These are phyloP conservation scores for Guyanaporus albipodus DNA, from an alignment of 768 basidiomycete genomes.

Conservation along the genomic window DNA sequence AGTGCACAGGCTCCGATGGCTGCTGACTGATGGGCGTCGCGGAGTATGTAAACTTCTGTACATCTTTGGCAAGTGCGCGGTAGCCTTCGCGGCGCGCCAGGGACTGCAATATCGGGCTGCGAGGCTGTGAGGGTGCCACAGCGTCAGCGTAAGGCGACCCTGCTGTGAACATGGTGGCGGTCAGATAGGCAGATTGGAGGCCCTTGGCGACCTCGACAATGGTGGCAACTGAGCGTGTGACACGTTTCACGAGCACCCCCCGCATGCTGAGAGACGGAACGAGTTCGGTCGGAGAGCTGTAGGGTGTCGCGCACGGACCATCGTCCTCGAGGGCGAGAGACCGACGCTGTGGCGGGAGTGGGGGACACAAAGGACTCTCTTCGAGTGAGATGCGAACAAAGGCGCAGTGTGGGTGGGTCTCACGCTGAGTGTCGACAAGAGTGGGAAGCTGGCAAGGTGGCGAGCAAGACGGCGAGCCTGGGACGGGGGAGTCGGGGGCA, in stretches of 20 bases:
- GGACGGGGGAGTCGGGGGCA: slow-evolving; percentile 32
- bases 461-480: slow-evolving; percentile 29
- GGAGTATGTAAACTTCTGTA: slow-evolving; percentile 37
- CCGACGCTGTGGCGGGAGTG: slow-evolving; percentile 1
- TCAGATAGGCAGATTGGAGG: slow-evolving; percentile 56
- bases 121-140: slow-evolving; percentile 18
- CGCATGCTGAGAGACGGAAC: slow-evolving; percentile 5
- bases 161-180: slow-evolving; percentile 48
- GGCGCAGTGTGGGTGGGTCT: slow-evolving; percentile 35
- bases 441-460: slow-evolving; percentile 31
- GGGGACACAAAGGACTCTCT: slow-evolving; percentile 35
- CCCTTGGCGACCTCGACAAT: slow-evolving; percentile 52
- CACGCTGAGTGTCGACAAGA: slow-evolving; percentile 28
- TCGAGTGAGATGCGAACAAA: slow-evolving; percentile 34
- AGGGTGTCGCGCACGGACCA: slow-evolving; percentile 13
- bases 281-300: not conserved
- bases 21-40: slow-evolving; percentile 11
- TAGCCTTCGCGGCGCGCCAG: slow-evolving; percentile 36
- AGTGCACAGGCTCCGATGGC: slow-evolving; percentile 31
- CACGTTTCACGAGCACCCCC: slow-evolving; percentile 20
- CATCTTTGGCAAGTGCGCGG: slow-evolving; percentile 42
- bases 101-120: slow-evolving; percentile 2
- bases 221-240: slow-evolving; percentile 36
- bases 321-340: slow-evolving; percentile 22
- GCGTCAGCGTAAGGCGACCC: slow-evolving; percentile 23